Percentiles rank a stretch among this genome's conserved stretches.
Evolutionary conservation across 352 stramenopile genomes (phyloP).

Genomic region (Albugo laibachii): DNA sequence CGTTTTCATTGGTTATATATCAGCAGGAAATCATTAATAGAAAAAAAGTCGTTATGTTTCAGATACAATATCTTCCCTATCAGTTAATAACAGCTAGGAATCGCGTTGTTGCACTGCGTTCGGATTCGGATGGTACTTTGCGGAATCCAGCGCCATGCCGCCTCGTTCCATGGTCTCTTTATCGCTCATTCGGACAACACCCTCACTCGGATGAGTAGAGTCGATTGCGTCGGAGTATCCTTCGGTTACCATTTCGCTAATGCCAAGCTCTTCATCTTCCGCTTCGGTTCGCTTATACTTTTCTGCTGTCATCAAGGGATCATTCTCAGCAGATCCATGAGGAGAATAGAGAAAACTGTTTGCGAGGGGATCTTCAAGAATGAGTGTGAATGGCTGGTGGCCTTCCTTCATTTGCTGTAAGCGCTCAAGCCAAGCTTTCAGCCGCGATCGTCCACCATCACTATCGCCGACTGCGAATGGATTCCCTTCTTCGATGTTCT

Average conservation of each 20-base stretch:
- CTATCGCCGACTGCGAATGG: slow-evolving; percentile 71
- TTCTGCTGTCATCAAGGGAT: slow-evolving; percentile 48
- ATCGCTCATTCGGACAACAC: slow-evolving; percentile 19
- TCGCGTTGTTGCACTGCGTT: slow-evolving; percentile 30
- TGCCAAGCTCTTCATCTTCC: slow-evolving; percentile 83
- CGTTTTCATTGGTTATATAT: too few species aligned
- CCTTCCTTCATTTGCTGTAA: slow-evolving; percentile 37
- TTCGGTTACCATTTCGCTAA: slow-evolving; percentile 87
- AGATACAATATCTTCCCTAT: slow-evolving; percentile 1
- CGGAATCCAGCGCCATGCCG: slow-evolving; percentile 22
- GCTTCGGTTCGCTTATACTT: slow-evolving; percentile 76
- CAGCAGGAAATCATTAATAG: background rate
- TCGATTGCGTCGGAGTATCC: slow-evolving; percentile 35
- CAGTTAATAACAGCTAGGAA: too few species aligned
- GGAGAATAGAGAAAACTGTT: slow-evolving; percentile 83
- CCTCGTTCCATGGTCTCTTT: slow-evolving; percentile 38
- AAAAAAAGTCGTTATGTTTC: slow-evolving; percentile 3
- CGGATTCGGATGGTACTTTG: slow-evolving; percentile 44
- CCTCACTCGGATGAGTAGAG: slow-evolving; percentile 7
- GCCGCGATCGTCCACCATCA: slow-evolving; percentile 30
- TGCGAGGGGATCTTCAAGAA: slow-evolving; percentile 78
- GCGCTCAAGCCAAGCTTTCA: slow-evolving; percentile 28
- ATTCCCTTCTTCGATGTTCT: slow-evolving; percentile 58
- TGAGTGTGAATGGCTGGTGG: slow-evolving; percentile 66
- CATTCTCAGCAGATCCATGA: slow-evolving; percentile 21